A percentile compares a stretch with the other conserved stretches of the same genome.
Conservation (phyloP, 1,284 basidiomycete species). For the Amylostereum chailletii region DNA sequence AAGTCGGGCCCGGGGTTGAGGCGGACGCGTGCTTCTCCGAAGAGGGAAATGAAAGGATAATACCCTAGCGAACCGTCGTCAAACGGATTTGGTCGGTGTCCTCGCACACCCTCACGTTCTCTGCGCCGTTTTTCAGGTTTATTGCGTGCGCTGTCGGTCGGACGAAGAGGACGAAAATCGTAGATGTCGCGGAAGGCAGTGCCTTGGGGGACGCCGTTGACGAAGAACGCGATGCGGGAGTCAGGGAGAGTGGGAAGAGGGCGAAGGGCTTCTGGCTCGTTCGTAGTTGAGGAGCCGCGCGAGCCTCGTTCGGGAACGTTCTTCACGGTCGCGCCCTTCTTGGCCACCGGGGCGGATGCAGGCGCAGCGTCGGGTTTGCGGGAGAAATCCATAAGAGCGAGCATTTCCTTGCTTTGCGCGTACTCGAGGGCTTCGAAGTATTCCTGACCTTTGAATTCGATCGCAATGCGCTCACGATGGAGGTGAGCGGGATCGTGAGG, state of each 20-base stretch:
- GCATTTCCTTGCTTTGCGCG: conserved; percentile 90
- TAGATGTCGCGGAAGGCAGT: conserved; percentile 85
- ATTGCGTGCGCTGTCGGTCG: conserved; percentile 43
- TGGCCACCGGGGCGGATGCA: conserved; percentile 43
- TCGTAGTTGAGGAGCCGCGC: conserved; percentile 17
- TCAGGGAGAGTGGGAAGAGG: conserved; percentile 64
- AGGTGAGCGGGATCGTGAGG: conserved; percentile 69
- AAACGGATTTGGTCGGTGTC: conserved; percentile 75
- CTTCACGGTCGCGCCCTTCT: conserved; percentile 61
- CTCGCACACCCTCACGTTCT: conserved; percentile 55
- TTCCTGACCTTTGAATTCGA: conserved; percentile 92
- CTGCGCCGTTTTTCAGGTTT: conserved; percentile 41
- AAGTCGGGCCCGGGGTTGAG: conserved; percentile 89
- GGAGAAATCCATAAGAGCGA: conserved; percentile 67
- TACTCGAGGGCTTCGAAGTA: conserved; percentile 97
- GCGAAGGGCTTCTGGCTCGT: conserved; percentile 40
- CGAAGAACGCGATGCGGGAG: conserved; percentile 83
- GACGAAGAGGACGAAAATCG: conserved; percentile 83
- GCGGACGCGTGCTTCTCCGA: conserved; percentile 79
- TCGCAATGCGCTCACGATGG: conserved; percentile 81
- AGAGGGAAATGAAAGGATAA: conserved; percentile 91
- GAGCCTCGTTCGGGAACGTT: conserved; percentile 36
- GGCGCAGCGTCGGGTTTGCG: conserved; percentile 8
- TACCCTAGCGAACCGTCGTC: conserved; percentile 97
- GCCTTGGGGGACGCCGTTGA: conserved; percentile 86